Conservation (phyloP, 1,284 basidiomycete species). For the Trichosporon faecale region DNA sequence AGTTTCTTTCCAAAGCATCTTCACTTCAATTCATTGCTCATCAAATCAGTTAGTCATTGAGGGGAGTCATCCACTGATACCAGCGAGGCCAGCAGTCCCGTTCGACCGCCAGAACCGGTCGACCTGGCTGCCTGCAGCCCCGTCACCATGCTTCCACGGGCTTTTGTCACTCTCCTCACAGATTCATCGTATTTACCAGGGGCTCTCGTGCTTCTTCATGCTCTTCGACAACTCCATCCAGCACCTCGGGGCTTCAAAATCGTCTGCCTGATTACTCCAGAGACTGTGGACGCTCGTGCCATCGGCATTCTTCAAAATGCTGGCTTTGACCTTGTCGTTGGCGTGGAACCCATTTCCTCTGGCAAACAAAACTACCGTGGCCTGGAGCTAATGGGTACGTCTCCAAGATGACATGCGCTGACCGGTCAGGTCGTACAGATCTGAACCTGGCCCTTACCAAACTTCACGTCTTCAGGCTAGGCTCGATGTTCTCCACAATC, state of each 20-base stretch:
- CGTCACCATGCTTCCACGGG: conserved; percentile 47
- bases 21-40: neutral
- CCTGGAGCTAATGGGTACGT: conserved; percentile 76
- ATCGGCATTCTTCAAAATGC: conserved; percentile 75
- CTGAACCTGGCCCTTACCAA: conserved; percentile 90
- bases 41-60: neutral
- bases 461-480: conserved; percentile 87
- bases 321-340: conserved; percentile 76
- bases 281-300: conserved; percentile 80
- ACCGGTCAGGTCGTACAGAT: conserved; percentile 75
- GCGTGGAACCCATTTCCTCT: conserved; percentile 76
- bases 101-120: neutral
- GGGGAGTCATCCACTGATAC: too few relatives aligned
- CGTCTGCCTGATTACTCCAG: conserved; percentile 90
- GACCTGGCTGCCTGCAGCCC: neutral
- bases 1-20: neutral
- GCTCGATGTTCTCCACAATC: conserved; percentile 73
- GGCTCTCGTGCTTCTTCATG: conserved; percentile 77
- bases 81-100: neutral
- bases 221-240: conserved; percentile 74
- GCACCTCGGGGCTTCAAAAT: conserved; percentile 68
- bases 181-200: conserved; percentile 89
- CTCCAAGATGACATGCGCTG: conserved; percentile 9
- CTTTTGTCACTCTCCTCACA: conserved; percentile 85
- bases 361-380: conserved; percentile 59